Conservation (phyloP, 2,329 filamentous ascomycete genomes). For the Gliomastix tumulicola region DNA sequence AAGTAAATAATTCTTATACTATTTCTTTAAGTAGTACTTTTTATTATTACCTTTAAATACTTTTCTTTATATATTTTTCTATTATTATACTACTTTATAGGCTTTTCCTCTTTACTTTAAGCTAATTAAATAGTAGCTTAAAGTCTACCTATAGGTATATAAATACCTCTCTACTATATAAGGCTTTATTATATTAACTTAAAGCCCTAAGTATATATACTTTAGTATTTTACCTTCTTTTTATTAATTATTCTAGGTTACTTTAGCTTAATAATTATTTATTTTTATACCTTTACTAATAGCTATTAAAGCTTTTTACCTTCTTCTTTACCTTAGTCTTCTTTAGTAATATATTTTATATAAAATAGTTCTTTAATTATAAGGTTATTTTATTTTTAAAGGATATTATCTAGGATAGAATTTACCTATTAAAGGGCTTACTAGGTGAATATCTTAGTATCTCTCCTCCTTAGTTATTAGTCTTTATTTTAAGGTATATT, state of each 20-base stretch:
- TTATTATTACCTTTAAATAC: not conserved
- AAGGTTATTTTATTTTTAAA: not conserved
- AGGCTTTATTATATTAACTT: no score
- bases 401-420: not conserved
- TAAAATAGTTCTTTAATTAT: not conserved
- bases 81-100: no score
- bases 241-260: not conserved
- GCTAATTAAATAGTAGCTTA: not conserved
- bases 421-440: not conserved
- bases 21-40: not conserved
- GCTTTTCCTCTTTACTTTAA: no score
- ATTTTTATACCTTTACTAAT: no score
- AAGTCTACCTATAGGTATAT: no score
- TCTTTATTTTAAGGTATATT: not conserved
- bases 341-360: not conserved
- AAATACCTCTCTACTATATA: no score
- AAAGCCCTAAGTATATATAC: not conserved
- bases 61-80: no score
- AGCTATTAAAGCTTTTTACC: no score
- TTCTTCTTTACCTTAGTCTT: no score
- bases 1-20: not conserved
- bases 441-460: not conserved
- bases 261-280: no score
- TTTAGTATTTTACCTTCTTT: not conserved
- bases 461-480: not conserved